A percentile compares a stretch with the other conserved stretches of the same genome.
Evolutionary conservation across 352 stramenopile genomes (phyloP).

Genomic region (Phytophthora macrochlamydospora): DNA sequence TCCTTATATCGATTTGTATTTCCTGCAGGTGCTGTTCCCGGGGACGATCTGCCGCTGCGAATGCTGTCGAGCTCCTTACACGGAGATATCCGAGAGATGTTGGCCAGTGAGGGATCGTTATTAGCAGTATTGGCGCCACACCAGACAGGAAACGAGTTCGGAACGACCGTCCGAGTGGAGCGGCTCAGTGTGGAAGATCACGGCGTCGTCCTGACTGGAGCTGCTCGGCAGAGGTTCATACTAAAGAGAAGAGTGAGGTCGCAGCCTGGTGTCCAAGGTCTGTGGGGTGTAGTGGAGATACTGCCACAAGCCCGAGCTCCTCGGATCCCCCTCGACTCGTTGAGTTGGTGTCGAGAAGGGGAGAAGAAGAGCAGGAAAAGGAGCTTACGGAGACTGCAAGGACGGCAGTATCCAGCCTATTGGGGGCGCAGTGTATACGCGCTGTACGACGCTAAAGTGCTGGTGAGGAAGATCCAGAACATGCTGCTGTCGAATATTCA

Average conservation of each 20-base stretch:
- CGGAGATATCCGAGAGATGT: conserved; percentile 46
- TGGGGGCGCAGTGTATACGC: conserved; percentile 52
- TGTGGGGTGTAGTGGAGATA: conserved; percentile 65
- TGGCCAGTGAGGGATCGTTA: conserved; percentile 51
- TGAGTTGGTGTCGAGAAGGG: conserved; percentile 15
- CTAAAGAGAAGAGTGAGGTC: conserved; percentile 33
- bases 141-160: conserved; percentile 62
- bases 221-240: conserved; percentile 73
- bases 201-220: conserved; percentile 56
- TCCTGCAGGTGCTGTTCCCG: conserved; percentile 76
- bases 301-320: conserved; percentile 49
- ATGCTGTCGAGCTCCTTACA: conserved; percentile 70
- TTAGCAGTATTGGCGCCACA: conserved; percentile 62
- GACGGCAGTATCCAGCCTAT: conserved; percentile 50
- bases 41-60: conserved; percentile 75
- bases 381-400: conserved; percentile 19
- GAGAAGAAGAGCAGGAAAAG: conserved; percentile 9
- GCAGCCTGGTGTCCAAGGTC: conserved; percentile 11
- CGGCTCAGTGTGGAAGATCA: conserved; percentile 53
- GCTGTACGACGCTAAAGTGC: conserved; percentile 59
- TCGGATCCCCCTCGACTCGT: conserved; percentile 45
- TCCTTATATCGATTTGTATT: too few species aligned
- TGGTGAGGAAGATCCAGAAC: conserved; percentile 72
- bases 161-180: conserved; percentile 75
- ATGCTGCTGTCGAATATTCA: conserved; percentile 76